phyloP scores from a whole-genome alignment of 768 basidiomycete species.

The Clitopilus hobsonii region DNA sequence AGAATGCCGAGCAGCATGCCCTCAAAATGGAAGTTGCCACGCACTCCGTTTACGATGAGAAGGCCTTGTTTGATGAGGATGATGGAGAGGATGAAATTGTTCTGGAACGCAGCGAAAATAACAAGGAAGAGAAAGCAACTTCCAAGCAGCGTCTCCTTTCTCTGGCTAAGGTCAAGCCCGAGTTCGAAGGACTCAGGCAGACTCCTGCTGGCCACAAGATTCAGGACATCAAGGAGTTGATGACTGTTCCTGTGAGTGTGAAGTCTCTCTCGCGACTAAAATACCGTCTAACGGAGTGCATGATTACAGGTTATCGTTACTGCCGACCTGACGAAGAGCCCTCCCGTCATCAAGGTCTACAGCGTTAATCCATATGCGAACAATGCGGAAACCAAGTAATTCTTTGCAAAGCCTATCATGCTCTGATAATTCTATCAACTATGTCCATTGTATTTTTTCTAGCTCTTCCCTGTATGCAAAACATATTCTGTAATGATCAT shows the following conservation, averaged over 20 bases:
- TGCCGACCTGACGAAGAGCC: conserved; percentile 92
- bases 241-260: conserved; percentile 82
- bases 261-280: not conserved
- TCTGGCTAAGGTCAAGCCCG: conserved; percentile 66
- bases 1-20: conserved; percentile 87
- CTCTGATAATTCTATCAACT: not conserved
- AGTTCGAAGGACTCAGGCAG: conserved; percentile 79
- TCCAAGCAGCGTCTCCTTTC: conserved; percentile 79
- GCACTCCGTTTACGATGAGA: conserved; percentile 82
- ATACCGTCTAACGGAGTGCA: conserved; percentile 3
- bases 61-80: conserved; percentile 84
- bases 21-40: conserved; percentile 89
- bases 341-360: conserved; percentile 96
- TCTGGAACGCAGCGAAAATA: conserved; percentile 16
- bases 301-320: conserved; percentile 80
- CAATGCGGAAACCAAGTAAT: not conserved
- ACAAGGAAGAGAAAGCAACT: conserved; percentile 42
- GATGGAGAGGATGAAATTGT: conserved; percentile 78
- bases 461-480: not conserved
- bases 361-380: conserved; percentile 86
- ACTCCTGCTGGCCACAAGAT: conserved; percentile 83
- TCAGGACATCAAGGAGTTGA: conserved; percentile 90
- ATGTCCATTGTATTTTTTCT: conserved; percentile 23
- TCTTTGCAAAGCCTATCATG: not conserved
- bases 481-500: not conserved